Conservation (phyloP, 129 eudicot genomes). For the Pulicaria dysenterica region DNA sequence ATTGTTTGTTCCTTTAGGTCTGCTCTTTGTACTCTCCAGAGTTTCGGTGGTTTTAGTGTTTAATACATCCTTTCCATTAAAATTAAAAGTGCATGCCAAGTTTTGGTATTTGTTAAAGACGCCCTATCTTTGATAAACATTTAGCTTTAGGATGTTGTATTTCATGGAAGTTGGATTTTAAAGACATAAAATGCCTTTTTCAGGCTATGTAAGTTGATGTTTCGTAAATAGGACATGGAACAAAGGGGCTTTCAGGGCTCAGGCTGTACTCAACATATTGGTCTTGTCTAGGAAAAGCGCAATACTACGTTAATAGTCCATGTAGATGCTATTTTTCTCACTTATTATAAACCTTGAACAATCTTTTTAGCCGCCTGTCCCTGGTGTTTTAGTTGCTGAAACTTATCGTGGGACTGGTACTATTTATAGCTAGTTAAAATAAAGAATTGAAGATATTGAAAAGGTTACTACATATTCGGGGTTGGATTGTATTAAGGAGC, state of each 20-base stretch:
- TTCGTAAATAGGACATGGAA: background rate
- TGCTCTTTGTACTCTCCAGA: no score
- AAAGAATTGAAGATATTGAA: background rate
- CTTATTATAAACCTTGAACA: background rate
- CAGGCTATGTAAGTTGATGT: background rate
- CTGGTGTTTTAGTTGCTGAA: background rate
- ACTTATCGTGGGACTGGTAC: background rate
- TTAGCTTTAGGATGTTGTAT: background rate
- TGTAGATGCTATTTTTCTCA: background rate
- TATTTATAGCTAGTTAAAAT: background rate
- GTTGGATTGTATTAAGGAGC: background rate
- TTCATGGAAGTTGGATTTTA: background rate
- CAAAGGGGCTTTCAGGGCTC: background rate
- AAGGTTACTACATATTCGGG: background rate
- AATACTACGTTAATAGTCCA: background rate
- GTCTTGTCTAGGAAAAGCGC: slow-evolving; percentile 2
- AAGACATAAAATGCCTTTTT: background rate
- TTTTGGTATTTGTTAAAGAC: background rate
- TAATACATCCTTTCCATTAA: no score
- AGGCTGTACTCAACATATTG: background rate
- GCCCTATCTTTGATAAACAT: slow-evolving; percentile 1
- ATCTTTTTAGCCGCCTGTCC: background rate
- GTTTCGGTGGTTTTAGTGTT: no score
- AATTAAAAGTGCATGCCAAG: background rate
- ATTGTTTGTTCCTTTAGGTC: no score